Evolutionary conservation across 176 grass and related monocot genomes (phyloP).

Genomic region (Aegilops bicornis): DNA sequence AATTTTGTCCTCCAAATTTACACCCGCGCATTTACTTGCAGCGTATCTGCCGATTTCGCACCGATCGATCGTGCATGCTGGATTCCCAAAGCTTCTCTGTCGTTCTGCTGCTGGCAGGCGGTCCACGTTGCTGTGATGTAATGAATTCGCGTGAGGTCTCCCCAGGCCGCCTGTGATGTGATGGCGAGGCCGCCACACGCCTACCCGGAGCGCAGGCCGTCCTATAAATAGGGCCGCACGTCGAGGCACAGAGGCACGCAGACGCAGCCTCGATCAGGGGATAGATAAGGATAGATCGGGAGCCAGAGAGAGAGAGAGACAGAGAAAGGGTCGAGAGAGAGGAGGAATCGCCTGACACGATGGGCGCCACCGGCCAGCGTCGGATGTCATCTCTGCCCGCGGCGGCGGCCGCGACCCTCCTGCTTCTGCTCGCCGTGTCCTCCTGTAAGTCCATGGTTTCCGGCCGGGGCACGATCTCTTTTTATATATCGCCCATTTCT

Average conservation of each 20-base stretch:
- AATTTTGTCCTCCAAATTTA: neutral
- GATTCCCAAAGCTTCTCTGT: neutral
- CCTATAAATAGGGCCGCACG: conserved; percentile 9
- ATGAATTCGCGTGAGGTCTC: neutral
- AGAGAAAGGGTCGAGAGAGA: neutral
- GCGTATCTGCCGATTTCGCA: neutral
- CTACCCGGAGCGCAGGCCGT: neutral
- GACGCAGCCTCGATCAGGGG: neutral
- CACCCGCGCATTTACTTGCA: neutral
- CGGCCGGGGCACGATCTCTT: neutral
- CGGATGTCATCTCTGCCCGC: neutral
- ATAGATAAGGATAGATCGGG: neutral
- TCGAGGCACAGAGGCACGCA: neutral
- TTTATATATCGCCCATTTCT: neutral
- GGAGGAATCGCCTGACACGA: neutral
- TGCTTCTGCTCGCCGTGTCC: neutral
- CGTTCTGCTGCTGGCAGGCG: neutral
- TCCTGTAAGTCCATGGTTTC: conserved; percentile 12
- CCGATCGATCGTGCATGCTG: neutral
- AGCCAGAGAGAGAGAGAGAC: neutral
- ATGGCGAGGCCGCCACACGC: neutral
- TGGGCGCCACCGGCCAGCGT: neutral
- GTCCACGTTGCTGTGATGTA: neutral
- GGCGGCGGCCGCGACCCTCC: neutral
- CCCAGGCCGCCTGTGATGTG: neutral